Percentiles rank a stretch among this genome's conserved stretches.
phyloP scores from a whole-genome alignment of 176 grass and related monocot species.

The Cymbopogon citratus region DNA sequence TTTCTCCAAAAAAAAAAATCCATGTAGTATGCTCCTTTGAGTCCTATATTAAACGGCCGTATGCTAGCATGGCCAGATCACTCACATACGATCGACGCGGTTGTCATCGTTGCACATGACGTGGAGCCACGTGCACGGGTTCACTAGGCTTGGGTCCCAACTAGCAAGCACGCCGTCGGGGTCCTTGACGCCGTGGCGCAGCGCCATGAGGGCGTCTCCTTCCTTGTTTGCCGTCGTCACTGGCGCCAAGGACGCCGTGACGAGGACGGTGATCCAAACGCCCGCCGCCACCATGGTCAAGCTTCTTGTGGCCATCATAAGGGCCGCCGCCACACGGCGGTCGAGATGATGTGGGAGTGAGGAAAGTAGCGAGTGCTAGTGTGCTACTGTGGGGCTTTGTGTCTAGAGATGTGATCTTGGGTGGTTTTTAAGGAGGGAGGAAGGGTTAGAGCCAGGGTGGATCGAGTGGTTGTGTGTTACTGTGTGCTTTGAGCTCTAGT shows the following conservation, averaged over 20 bases:
- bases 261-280: not conserved
- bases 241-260: not conserved
- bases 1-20: no score
- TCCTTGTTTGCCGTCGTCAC: slow-evolving; percentile 28
- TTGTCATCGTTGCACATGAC: slow-evolving; percentile 43
- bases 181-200: slow-evolving; percentile 34
- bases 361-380: not conserved
- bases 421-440: not conserved
- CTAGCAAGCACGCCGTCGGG: slow-evolving; percentile 41
- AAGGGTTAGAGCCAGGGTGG: not conserved
- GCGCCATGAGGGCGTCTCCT: slow-evolving; percentile 32
- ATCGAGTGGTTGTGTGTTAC: not conserved
- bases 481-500: not conserved
- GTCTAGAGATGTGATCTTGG: no score
- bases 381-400: no score
- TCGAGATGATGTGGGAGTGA: not conserved
- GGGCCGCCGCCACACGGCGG: no score
- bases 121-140: slow-evolving; percentile 75
- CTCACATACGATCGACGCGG: slow-evolving; percentile 57
- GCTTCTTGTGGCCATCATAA: slow-evolving; percentile 1
- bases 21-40: no score
- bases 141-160: slow-evolving; percentile 53
- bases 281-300: not conserved
- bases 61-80: no score
- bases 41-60: no score